Evolutionary conservation across 306 rosid species (phyloP).

Genomic region (Castanospermum australe): DNA sequence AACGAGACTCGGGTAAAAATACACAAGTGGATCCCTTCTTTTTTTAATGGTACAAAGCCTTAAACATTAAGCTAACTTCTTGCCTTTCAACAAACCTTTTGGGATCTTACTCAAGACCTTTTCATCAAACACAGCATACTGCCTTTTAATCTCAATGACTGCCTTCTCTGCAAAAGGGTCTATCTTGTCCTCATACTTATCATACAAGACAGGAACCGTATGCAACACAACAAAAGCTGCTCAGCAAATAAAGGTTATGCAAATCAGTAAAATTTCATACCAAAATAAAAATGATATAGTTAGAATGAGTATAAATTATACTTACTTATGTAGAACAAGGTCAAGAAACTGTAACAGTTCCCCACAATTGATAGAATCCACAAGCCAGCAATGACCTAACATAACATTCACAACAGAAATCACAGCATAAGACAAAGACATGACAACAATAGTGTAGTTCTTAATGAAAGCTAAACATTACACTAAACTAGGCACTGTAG

Average conservation of each 20-base stretch:
- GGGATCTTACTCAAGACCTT: constrained; percentile 77
- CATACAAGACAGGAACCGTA: constrained; percentile 77
- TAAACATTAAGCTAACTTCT: constrained; percentile 53
- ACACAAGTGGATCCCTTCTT: constrained; percentile 5
- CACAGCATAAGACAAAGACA: background rate
- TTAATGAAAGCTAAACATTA: background rate
- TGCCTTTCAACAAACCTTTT: constrained; percentile 52
- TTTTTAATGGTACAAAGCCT: constrained; percentile 12
- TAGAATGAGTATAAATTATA: background rate
- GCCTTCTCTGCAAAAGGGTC: constrained; percentile 76
- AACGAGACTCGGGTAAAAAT: constrained; percentile 9
- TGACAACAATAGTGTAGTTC: background rate
- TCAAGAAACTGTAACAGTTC: constrained; percentile 77
- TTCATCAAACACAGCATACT: constrained; percentile 65
- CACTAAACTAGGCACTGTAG: background rate
- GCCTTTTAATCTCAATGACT: constrained; percentile 59
- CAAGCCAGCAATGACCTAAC: constrained; percentile 69
- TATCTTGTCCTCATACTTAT: constrained; percentile 66
- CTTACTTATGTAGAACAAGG: constrained; percentile 83
- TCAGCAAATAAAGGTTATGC: constrained; percentile 1
- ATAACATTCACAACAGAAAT: background rate
- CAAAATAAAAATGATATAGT: background rate
- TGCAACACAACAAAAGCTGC: constrained; percentile 78
- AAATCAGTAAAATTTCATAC: background rate
- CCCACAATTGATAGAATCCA: constrained; percentile 83